Evolutionary conservation across 75 land plant species (phyloP), one percentile per base, ranked within the genome.

Genomic region (Pseudotsuga menziesii): DNA sequence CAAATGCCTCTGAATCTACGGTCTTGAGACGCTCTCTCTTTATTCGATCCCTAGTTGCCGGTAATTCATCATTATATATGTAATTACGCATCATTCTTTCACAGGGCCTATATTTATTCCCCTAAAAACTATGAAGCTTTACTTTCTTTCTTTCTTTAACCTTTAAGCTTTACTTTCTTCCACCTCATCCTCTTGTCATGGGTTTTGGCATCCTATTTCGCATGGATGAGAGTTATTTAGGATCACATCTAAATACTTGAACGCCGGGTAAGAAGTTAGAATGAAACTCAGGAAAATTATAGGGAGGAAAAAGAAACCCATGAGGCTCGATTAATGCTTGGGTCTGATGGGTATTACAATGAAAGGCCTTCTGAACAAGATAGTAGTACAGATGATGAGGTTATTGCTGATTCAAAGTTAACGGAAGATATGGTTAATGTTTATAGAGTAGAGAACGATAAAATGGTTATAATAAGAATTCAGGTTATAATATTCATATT

Each of bases 181-280:
- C 99, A 57, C 99, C 99, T 56, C 90, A 91, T 71, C 97, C 99
- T 60, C 89, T 97, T 74, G 86, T 97, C 15, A 97, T 97, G 99
- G 99, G 99, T n/a, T 97, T 97, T 87, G 97, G 97, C 35, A 44
- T 97, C 75, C 78, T 97, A 15, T 97, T 97, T 78, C 89, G 99
- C 70, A 81, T 97, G 80, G 99, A 97, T 80, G 99, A 97, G 70
- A 92, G 94, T 79, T 94, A 89, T 39, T 86, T 97, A 72, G 96
- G 86, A 55, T 89, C 91, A 27, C 99, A 97, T 84, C 58, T 90
- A 56, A 92, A 97, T n/a, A n/a, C n/a, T 0, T 89, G 99, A 97
- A 82, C 89, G 99, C 75, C 86, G 94, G 72, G 90, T 90, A 6
- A 81, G 90, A 75, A 90, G 91, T 58, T 97, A 97, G 66, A 91